Conservation (phyloP, 805 yeast genomes). For the Lachancea dasiensis region DNA sequence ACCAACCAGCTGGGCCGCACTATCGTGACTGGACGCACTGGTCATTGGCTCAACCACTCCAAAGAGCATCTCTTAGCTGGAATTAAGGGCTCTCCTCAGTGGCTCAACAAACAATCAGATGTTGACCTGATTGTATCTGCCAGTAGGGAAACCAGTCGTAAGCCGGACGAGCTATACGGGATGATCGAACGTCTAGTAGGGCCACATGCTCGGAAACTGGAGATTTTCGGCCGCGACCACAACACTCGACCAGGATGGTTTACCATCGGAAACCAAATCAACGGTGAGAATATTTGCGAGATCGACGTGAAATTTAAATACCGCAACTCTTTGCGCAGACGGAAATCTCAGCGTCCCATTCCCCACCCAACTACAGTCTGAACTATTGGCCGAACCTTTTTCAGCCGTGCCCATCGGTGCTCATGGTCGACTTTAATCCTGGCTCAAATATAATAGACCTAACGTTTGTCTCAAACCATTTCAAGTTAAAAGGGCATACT, state of each 20-base stretch:
- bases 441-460: too few species aligned
- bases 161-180: slow-evolving; percentile 87
- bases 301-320: slow-evolving; percentile 46
- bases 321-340: slow-evolving; percentile 13
- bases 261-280: slow-evolving; percentile 75
- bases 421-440: too few species aligned
- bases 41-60: slow-evolving; percentile 95
- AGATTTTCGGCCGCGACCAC: slow-evolving; percentile 83
- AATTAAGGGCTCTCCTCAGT: slow-evolving; percentile 67
- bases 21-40: slow-evolving; percentile 92
- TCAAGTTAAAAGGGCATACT: too few species aligned
- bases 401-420: too few species aligned
- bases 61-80: slow-evolving; percentile 89
- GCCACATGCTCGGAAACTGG: slow-evolving; percentile 66
- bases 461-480: too few species aligned
- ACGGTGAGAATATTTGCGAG: slow-evolving; percentile 54
- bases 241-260: slow-evolving; percentile 89
- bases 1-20: slow-evolving; percentile 83
- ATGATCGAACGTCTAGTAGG: slow-evolving; percentile 84
- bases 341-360: too few species aligned
- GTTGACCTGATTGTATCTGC: slow-evolving; percentile 73
- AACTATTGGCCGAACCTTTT: background rate
- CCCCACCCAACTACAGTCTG: background rate
- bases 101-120: slow-evolving; percentile 65
- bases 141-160: slow-evolving; percentile 82